Evolutionary conservation across 805 yeast species (phyloP).

Genomic region (Barnettozyma sp.): DNA sequence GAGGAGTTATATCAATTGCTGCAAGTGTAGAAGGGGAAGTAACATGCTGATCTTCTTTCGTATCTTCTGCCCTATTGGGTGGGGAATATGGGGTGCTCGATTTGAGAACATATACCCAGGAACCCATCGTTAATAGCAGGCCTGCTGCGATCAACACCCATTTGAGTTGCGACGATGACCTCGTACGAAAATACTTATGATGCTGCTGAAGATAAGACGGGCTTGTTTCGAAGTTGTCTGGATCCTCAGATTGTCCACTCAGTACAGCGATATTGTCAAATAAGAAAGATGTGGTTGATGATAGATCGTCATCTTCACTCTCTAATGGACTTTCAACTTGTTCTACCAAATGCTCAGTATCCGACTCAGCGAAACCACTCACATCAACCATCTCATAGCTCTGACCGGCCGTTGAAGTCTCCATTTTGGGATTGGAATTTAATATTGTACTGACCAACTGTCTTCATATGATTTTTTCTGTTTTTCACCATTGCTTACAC

Average conservation of each 20-base stretch:
- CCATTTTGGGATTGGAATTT: too few species aligned
- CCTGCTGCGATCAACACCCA: not conserved
- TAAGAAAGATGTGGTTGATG: slow-evolving; percentile 6
- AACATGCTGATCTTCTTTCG: too few species aligned
- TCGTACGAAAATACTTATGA: not conserved
- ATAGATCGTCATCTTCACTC: slow-evolving; percentile 1
- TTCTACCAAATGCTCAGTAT: not conserved
- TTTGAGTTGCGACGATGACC: not conserved
- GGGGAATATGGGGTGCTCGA: not conserved
- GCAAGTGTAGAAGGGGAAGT: not conserved
- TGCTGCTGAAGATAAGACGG: slow-evolving; percentile 4
- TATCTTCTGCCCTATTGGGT: slow-evolving; percentile 1
- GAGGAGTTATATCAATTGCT: not conserved
- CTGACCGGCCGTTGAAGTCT: too few species aligned
- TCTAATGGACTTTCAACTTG: not conserved
- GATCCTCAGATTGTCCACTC: slow-evolving; percentile 1
- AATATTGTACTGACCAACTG: too few species aligned
- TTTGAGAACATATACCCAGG: slow-evolving; percentile 7
- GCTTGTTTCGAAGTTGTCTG: slow-evolving; percentile 3
- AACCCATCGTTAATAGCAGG: not conserved
- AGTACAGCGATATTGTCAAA: slow-evolving; percentile 5
- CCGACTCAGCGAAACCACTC: not conserved
- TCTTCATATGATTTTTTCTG: too few species aligned
- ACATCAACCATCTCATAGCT: slow-evolving; percentile 9
- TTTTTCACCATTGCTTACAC: too few species aligned